phyloP scores from a whole-genome alignment of 2,329 filamentous ascomycete species.

The Aspergillus tanneri region DNA sequence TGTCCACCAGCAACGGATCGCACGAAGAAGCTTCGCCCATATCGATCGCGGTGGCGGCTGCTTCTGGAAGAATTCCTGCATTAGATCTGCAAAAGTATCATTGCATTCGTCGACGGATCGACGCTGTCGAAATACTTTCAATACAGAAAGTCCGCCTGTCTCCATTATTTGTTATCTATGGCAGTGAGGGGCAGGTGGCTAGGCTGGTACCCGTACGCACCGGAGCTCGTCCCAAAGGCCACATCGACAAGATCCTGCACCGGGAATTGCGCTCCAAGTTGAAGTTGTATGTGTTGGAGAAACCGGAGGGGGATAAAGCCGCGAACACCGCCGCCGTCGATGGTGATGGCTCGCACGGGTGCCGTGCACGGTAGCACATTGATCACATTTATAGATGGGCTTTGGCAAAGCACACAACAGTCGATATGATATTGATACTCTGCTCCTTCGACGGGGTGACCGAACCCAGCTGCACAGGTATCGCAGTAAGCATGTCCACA shows the following conservation, averaged over 20 bases:
- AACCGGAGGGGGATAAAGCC: conserved; percentile 1
- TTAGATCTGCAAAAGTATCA: not conserved
- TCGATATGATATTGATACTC: not conserved
- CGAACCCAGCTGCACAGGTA: not conserved
- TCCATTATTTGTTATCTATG: not conserved
- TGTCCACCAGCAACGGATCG: not conserved
- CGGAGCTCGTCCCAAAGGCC: not conserved
- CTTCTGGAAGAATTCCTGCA: not conserved
- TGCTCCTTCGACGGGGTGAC: not conserved
- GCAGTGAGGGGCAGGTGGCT: too few species aligned
- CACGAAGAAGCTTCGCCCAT: not conserved
- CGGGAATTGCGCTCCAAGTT: not conserved
- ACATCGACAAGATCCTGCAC: not conserved
- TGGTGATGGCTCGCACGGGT: not conserved
- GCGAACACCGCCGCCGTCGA: not conserved
- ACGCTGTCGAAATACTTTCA: not conserved
- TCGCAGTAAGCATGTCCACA: conserved; percentile 1
- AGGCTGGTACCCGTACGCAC: too few species aligned
- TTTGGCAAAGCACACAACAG: not conserved
- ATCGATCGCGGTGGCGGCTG: not conserved
- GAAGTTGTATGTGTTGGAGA: not conserved
- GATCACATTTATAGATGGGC: not conserved
- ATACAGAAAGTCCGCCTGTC: not conserved
- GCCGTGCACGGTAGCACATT: not conserved
- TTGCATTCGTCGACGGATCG: not conserved